Evolutionary conservation across 2,329 filamentous ascomycete genomes (phyloP), one percentile per base, ranked within the genome.

Genomic region (Cladophialophora carrionii): DNA sequence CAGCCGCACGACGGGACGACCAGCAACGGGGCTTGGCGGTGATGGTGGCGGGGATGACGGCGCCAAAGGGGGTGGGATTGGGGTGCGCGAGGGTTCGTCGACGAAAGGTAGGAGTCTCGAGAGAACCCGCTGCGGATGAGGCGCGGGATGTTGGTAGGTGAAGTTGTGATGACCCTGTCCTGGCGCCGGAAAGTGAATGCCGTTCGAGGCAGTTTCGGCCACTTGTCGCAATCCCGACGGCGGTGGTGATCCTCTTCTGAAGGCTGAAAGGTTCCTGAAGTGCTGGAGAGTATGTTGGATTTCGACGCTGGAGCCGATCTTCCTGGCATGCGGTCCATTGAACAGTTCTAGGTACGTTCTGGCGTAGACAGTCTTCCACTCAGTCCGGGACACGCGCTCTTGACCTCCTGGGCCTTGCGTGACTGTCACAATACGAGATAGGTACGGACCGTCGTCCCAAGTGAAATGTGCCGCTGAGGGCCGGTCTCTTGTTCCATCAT

Each of bases 231-330:
- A 8, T 17, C 4, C 34, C 34, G 17, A 17, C 14, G 34, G 34
- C 14, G 34, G 34, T 17, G 34, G 34, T 4, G 14, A 5, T 41
- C 6, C 17, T n/a, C 37, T n/a, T 43, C 37, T n/a, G 37, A n/a
- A 2, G 37, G 37, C 17, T 20, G 37, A n/a, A 43, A 43, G 17
- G 8, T n/a, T 43, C 37, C 37, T 17, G 37, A 43, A 43, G 37
- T 43, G 37, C n/a, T 43, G 37, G 37, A 43, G 37, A n/a, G 37
- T 43, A 43, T 43, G 37, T 43, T 43, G 37, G 37, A 43, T 20
- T 43, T 43, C 37, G 37, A 43, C 17, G 8, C 37, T n/a, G 14
- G 37, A 43, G 17, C 37, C 37, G 17, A 43, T 7, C n/a, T 43
- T 14, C 37, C 12, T 7, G 37, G 37, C 37, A n/a, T 51, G 48